Evolutionary conservation across 2,329 filamentous ascomycete species (phyloP), one percentile per base, ranked within the genome.

Genomic region (Venturia pyrina): DNA sequence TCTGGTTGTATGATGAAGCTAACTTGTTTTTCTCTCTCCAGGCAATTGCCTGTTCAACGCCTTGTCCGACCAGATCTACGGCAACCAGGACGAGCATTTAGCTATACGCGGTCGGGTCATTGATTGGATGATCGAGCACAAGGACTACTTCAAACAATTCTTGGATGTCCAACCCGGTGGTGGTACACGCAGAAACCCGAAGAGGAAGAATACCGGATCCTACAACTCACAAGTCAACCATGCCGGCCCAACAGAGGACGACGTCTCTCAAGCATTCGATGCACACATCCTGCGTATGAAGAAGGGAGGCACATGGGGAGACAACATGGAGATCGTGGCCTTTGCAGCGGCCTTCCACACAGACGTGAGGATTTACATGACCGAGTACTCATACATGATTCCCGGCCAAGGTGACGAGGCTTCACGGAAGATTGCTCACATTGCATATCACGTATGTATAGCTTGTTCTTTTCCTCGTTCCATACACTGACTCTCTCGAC

Each of bases 41-140:
- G 87, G 86, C 70, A 89, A 89, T 77, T 89, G 87, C 75, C 81
- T 89, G 46, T 89, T 89, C 78, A 85, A 86, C 74, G 86, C 86
- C 68, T 79, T 89, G 48, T 86, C 85, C 69, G 85, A 89, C 73
- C 86, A 89, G 78, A 75, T 89, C 64, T 87, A 85, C 72, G 87
- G 85, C 68, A 76, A 83, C 71, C 83, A 86, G 71, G 77, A 80
- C 67, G 78, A 82, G 68, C 83, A 86, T 71, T 73, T 77, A 65
- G 78, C 83, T 70, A 85, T 90, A 70, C 86, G 87, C 63, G 76
- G 78, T 62, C 77, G 75, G 59, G 81, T 87, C 63, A 84, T 88
- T 69, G 75, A 82, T 67, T 85, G 89, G 73, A 88, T 90, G 80
- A 81, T 82, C 67, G 77, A 78, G 37, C 79, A 88, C 71, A 78